Evolutionary conservation across 2,329 filamentous ascomycete species (phyloP).

Genomic region (Fusarium sp.): DNA sequence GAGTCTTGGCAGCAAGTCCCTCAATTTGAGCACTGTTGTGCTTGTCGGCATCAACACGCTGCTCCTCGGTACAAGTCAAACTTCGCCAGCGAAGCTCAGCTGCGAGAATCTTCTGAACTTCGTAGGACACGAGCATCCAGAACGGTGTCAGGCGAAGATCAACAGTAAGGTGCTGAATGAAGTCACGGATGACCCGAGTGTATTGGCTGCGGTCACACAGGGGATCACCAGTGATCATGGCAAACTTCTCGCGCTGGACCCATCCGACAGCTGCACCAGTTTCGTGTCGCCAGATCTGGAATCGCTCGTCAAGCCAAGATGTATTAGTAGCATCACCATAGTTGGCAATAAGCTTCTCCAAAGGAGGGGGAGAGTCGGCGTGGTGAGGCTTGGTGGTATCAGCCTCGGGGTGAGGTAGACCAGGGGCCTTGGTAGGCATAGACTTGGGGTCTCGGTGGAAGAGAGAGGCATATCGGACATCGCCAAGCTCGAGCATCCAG

Average conservation of each 20-base stretch:
- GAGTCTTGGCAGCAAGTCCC: conserved; percentile 76
- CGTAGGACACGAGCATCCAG: conserved; percentile 87
- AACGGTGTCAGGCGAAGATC: conserved; percentile 79
- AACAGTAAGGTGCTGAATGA: conserved; percentile 79
- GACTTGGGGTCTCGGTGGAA: conserved; percentile 92
- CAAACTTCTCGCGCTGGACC: conserved; percentile 79
- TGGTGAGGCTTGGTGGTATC: conserved; percentile 70
- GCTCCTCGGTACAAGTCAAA: conserved; percentile 87
- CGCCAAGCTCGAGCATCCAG: conserved; percentile 85
- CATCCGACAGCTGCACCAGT: conserved; percentile 89
- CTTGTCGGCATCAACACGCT: conserved; percentile 83
- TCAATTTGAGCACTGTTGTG: conserved; percentile 60
- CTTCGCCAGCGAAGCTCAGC: conserved; percentile 87
- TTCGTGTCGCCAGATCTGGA: conserved; percentile 86
- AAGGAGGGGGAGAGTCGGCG: conserved; percentile 71
- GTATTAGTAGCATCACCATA: conserved; percentile 96
- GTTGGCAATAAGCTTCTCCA: conserved; percentile 92
- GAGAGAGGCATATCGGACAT: conserved; percentile 87
- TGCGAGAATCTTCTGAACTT: conserved; percentile 82
- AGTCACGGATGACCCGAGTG: conserved; percentile 76
- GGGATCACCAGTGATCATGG: conserved; percentile 87
- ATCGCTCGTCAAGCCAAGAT: conserved; percentile 90
- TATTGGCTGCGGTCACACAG: conserved; percentile 85
- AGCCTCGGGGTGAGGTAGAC: conserved; percentile 86
- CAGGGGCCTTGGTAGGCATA: conserved; percentile 73